These are phyloP conservation scores for Chaetomium globosum DNA, from an alignment of 2,329 filamentous ascomycete species.

Conservation along the genomic window DNA sequence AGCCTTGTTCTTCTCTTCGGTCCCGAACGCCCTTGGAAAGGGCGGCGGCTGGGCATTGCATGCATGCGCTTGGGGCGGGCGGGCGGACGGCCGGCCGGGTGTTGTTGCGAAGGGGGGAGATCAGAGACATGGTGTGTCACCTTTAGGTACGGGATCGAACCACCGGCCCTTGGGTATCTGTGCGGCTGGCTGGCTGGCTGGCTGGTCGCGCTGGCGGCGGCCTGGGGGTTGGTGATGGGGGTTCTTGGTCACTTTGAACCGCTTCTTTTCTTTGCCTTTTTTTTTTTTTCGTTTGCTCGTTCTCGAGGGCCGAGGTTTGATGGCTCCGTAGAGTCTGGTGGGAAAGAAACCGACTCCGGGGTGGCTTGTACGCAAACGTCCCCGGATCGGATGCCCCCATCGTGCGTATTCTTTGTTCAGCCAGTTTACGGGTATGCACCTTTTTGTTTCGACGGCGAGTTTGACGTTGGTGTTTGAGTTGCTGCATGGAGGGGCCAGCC, in stretches of 20 bases:
- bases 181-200: background rate
- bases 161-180: background rate
- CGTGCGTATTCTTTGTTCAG: background rate
- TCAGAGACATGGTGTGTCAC: constrained; percentile 11
- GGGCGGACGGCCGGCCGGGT: too few species aligned
- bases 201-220: background rate
- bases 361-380: background rate
- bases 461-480: background rate
- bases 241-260: background rate
- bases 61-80: too few species aligned
- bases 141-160: constrained; percentile 7
- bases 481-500: background rate
- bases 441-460: background rate
- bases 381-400: too few species aligned
- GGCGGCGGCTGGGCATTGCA: too few species aligned
- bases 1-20: background rate
- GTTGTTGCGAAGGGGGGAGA: background rate
- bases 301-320: background rate
- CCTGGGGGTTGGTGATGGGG: too few species aligned
- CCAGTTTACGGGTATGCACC: background rate
- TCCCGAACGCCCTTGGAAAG: background rate
- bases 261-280: background rate
- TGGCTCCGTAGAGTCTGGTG: background rate
- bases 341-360: too few species aligned
- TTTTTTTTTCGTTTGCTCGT: background rate